These are phyloP conservation scores for Russula ochroleuca DNA, from an alignment of 768 basidiomycete genomes.

Conservation along the genomic window DNA sequence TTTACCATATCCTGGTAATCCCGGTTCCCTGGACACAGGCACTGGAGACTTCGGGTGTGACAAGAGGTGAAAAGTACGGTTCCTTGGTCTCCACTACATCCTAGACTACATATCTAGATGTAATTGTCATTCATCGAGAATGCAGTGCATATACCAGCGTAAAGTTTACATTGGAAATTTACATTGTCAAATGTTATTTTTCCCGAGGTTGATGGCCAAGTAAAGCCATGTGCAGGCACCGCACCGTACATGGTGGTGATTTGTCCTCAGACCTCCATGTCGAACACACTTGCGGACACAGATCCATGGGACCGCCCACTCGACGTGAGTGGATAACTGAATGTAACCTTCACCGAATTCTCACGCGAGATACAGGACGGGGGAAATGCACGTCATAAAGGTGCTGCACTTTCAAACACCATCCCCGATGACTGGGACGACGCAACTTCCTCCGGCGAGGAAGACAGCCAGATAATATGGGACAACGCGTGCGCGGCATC, in stretches of 20 bases:
- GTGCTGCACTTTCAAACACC: background rate
- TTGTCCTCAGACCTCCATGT: slow-evolving; percentile 15
- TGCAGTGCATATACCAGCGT: background rate
- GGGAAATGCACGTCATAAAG: slow-evolving; percentile 4
- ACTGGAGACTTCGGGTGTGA: background rate
- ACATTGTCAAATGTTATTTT: background rate
- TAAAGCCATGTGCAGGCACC: background rate
- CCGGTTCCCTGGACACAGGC: background rate
- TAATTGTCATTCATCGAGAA: background rate
- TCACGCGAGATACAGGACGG: slow-evolving; percentile 11
- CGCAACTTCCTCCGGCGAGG: slow-evolving; percentile 42
- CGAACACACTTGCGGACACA: slow-evolving; percentile 12
- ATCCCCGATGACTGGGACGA: slow-evolving; percentile 60
- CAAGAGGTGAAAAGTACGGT: background rate
- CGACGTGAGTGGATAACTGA: slow-evolving; percentile 9
- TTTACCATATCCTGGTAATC: background rate
- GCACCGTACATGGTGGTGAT: background rate
- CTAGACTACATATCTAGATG: background rate
- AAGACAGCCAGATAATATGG: slow-evolving; percentile 55
- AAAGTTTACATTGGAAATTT: background rate
- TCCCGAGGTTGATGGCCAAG: background rate
- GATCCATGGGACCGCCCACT: slow-evolving; percentile 25
- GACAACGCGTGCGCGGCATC: slow-evolving; percentile 61
- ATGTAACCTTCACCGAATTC: background rate
- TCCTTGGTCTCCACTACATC: background rate